These are phyloP conservation scores for Styphnolobium japonicum DNA, from an alignment of 306 rosid species.

Conservation along the genomic window DNA sequence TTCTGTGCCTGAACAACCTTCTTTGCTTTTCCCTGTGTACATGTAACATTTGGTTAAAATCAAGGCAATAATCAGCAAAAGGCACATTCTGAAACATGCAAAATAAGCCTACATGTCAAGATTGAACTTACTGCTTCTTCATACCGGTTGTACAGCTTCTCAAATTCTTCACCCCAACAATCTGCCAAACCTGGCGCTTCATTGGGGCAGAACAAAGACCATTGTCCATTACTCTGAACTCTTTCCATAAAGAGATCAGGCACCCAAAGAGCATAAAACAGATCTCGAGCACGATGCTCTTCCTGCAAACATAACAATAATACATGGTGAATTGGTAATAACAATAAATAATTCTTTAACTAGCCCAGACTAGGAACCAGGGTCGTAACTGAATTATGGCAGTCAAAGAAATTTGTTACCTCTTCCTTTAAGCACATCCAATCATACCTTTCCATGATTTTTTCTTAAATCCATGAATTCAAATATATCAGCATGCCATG, in stretches of 20 bases:
- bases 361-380: background rate
- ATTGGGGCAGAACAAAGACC: conserved; percentile 94
- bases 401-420: background rate
- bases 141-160: conserved; percentile 57
- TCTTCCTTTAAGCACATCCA: background rate
- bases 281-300: conserved; percentile 95
- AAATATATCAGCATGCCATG: conserved; percentile 96
- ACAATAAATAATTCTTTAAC: background rate
- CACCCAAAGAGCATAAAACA: conserved; percentile 94
- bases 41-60: background rate
- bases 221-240: conserved; percentile 68
- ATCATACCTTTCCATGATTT: conserved; percentile 90
- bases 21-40: conserved; percentile 72
- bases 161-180: conserved; percentile 96
- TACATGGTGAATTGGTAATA: background rate
- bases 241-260: conserved; percentile 97
- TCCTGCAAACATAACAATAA: conserved; percentile 46
- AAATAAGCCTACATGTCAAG: background rate
- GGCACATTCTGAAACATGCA: background rate
- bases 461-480: conserved; percentile 79
- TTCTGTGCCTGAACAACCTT: conserved; percentile 82
- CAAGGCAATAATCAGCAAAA: background rate
- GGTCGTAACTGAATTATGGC: background rate
- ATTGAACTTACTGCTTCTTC: conserved; percentile 60
- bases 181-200: conserved; percentile 91